These are phyloP conservation scores for Chrysanthemum seticuspe DNA, from an alignment of 129 eudicot genomes.

Conservation along the genomic window DNA sequence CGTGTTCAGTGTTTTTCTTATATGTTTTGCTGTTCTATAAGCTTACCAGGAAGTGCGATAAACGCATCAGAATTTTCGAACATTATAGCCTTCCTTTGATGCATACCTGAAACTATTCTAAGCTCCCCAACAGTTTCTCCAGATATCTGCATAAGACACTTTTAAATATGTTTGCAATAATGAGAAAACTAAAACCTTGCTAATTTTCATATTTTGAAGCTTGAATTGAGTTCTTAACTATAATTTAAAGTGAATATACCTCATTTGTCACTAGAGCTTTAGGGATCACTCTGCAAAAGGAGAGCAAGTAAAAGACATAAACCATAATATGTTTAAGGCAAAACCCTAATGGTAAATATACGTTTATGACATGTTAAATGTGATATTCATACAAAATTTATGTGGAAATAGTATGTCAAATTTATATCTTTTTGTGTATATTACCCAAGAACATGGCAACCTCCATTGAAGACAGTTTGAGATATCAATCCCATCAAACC, in stretches of 20 bases:
- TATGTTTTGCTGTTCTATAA: background rate
- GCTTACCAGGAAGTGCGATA: constrained; percentile 72
- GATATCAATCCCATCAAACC: constrained; percentile 78
- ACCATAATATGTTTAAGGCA: background rate
- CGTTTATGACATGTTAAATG: background rate
- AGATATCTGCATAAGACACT: constrained; percentile 41
- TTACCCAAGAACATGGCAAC: constrained; percentile 79
- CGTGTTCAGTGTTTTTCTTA: background rate
- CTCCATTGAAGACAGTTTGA: constrained; percentile 59
- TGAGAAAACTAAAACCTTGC: background rate
- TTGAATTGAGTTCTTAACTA: background rate
- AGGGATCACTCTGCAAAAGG: constrained; percentile 57
- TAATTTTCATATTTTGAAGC: background rate
- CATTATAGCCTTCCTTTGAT: constrained; percentile 76
- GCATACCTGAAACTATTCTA: constrained; percentile 62
- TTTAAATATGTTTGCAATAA: background rate
- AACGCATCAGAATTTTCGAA: constrained; percentile 69
- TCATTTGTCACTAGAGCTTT: constrained; percentile 57
- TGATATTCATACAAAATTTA: background rate
- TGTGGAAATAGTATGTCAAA: background rate
- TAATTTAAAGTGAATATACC: constrained; percentile 33
- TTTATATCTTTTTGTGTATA: background rate
- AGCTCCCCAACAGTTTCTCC: constrained; percentile 62
- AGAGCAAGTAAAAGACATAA: constrained; percentile 2
- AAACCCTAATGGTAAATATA: background rate